Evolutionary conservation across 2,329 filamentous ascomycete species (phyloP).

Genomic region (Venturia carpophila): DNA sequence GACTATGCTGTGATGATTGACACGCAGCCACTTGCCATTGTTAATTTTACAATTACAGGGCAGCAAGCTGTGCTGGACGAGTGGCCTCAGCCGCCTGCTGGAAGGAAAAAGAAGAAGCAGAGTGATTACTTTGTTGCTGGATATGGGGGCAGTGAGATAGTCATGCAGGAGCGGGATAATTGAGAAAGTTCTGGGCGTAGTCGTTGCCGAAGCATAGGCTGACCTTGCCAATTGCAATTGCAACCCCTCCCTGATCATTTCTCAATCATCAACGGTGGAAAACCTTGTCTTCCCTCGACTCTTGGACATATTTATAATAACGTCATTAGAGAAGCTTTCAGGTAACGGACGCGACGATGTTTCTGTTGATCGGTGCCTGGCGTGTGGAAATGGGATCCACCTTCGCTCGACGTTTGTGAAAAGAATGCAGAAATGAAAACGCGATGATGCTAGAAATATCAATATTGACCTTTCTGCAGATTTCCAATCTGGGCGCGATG

Average conservation of each 20-base stretch:
- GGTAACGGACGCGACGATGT: too few species aligned
- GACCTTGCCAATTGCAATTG: too few species aligned
- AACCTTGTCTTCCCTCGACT: too few species aligned
- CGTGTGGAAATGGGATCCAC: too few species aligned
- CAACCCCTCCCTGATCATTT: too few species aligned
- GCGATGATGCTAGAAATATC: too few species aligned
- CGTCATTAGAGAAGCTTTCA: too few species aligned
- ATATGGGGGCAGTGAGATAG: not conserved
- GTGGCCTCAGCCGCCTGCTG: conserved; percentile 27
- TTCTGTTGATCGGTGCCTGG: too few species aligned
- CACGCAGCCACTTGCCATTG: conserved; percentile 25
- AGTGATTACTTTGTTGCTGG: conserved; percentile 17
- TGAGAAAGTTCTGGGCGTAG: conserved; percentile 15
- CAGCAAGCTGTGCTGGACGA: conserved; percentile 23
- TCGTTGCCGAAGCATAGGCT: not conserved
- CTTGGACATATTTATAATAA: too few species aligned
- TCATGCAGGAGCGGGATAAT: conserved; percentile 16
- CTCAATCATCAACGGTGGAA: too few species aligned
- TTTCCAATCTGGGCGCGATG: not conserved
- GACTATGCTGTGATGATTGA: conserved; percentile 44
- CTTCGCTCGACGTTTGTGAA: too few species aligned
- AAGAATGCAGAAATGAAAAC: not conserved
- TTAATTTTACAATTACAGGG: conserved; percentile 26
- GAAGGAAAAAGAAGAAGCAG: conserved; percentile 22
- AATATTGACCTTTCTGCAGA: too few species aligned